Percentiles rank a stretch among this genome's conserved stretches.
These are phyloP conservation scores for Macrolepiota fuliginosa DNA, from an alignment of 768 basidiomycete genomes.

Conservation along the genomic window DNA sequence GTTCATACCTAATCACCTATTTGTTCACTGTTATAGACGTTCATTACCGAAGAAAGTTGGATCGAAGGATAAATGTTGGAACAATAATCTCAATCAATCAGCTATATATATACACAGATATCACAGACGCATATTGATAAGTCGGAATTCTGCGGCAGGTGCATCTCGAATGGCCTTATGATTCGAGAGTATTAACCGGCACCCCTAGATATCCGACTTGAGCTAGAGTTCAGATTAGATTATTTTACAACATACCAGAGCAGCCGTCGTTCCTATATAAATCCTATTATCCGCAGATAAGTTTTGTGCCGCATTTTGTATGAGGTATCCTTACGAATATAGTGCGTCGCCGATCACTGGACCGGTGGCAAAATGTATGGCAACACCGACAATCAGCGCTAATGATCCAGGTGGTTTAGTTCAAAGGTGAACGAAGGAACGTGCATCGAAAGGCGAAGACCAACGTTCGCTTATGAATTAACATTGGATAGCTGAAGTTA, in stretches of 20 bases:
- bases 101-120: background rate
- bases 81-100: background rate
- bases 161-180: background rate
- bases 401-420: background rate
- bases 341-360: background rate
- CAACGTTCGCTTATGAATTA: too few relatives aligned
- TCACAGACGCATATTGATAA: background rate
- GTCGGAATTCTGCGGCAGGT: background rate
- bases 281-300: background rate
- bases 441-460: background rate
- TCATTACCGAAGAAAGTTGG: background rate
- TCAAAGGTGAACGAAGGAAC: background rate
- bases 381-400: background rate
- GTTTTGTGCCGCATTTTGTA: background rate
- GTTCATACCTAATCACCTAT: conserved; percentile 2
- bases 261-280: background rate
- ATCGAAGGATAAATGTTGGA: background rate
- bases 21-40: conserved; percentile 2
- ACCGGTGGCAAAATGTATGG: background rate
- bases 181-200: background rate
- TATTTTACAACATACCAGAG: background rate
- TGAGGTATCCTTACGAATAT: background rate
- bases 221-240: background rate
- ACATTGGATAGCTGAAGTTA: background rate
- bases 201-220: background rate